Percentiles rank a stretch among this genome's conserved stretches.
Evolutionary conservation across 2,329 filamentous ascomycete genomes (phyloP).

Genomic region (Plectosphaerella sp.): DNA sequence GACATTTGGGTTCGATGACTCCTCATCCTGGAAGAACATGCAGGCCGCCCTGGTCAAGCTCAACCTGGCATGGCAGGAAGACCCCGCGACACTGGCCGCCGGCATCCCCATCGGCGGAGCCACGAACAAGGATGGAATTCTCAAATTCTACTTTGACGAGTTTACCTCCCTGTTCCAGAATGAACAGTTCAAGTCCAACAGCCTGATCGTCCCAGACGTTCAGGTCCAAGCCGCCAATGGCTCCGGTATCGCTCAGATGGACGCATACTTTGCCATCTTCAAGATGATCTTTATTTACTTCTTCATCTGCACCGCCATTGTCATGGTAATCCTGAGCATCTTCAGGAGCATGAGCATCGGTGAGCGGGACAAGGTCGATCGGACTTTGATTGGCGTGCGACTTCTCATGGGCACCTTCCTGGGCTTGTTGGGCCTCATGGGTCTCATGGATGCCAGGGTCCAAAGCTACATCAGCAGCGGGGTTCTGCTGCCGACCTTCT

Average conservation of each 20-base stretch:
- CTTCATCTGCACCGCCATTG: neutral
- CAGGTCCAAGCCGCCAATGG: constrained; percentile 1
- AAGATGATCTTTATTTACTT: constrained; percentile 3
- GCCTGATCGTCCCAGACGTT: neutral
- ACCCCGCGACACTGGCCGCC: neutral
- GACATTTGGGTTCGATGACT: neutral
- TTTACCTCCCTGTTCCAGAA: neutral
- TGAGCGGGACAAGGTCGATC: neutral
- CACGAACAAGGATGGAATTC: neutral
- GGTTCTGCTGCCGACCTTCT: neutral
- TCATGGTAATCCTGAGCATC: neutral
- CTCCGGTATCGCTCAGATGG: neutral
- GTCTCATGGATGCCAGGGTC: neutral
- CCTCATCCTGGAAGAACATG: neutral
- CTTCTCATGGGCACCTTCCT: neutral
- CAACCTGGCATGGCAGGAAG: neutral
- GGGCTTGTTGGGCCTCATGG: too few relatives aligned
- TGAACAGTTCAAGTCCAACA: neutral
- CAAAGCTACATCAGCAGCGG: neutral
- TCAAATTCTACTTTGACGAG: neutral
- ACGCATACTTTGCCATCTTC: constrained; percentile 1
- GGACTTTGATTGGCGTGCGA: neutral
- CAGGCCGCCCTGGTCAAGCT: neutral
- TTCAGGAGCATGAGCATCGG: constrained; percentile 1
- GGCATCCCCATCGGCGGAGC: neutral